Evolutionary conservation across 2,329 filamentous ascomycete species (phyloP).

Genomic region (Allantophomopsis cytisporea): DNA sequence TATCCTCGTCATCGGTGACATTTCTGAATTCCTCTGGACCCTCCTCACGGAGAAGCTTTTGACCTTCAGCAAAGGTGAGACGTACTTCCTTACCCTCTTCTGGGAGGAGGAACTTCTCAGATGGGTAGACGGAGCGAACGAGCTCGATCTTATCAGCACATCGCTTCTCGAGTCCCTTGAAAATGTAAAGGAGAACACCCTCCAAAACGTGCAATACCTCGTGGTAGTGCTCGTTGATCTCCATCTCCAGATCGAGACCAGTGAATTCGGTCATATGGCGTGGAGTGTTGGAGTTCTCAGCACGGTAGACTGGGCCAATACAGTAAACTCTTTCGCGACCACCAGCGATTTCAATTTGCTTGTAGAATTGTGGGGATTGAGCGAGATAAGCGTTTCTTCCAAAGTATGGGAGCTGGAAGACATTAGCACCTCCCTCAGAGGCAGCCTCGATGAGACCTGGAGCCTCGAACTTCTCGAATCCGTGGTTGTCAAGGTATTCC

Average conservation of each 20-base stretch:
- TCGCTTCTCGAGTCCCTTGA: conserved; percentile 49
- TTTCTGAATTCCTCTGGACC: conserved; percentile 53
- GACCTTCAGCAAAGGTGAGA: conserved; percentile 65
- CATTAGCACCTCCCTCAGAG: conserved; percentile 84
- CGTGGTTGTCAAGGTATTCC: conserved; percentile 62
- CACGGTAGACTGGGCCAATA: conserved; percentile 70
- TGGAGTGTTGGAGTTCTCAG: conserved; percentile 76
- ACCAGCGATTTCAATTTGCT: conserved; percentile 74
- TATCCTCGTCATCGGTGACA: conserved; percentile 64
- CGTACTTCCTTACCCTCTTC: conserved; percentile 61
- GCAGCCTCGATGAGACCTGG: conserved; percentile 82
- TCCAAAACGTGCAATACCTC: conserved; percentile 64
- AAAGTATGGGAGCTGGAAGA: conserved; percentile 87
- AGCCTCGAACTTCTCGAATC: conserved; percentile 77
- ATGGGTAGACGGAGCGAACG: conserved; percentile 61
- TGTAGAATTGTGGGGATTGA: conserved; percentile 76
- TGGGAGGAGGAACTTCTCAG: conserved; percentile 65
- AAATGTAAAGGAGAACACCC: conserved; percentile 64
- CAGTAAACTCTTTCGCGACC: conserved; percentile 67
- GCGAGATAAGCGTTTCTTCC: conserved; percentile 69
- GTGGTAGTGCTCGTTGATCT: conserved; percentile 65
- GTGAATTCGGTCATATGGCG: conserved; percentile 83
- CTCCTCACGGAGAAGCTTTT: conserved; percentile 63
- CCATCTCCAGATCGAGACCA: conserved; percentile 83
- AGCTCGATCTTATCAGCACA: conserved; percentile 62